Base-by-base conservation (phyloP, 371 early-diverging fungal genomes). In the Mortierella sp. region DNA sequence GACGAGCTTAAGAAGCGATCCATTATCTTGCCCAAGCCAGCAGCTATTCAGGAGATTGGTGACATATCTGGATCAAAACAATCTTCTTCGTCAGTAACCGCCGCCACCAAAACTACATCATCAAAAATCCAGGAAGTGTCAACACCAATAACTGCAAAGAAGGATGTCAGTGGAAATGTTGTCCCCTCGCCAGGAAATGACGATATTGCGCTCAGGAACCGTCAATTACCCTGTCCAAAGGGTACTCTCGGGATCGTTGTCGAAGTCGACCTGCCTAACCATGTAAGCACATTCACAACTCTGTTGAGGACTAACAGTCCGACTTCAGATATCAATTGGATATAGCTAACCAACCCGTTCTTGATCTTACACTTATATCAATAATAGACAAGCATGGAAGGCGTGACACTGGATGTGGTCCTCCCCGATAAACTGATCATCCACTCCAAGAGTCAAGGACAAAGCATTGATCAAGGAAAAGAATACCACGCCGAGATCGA, bases 1-100 rank as follows among this genome's bases (percentile, higher is more conserved):
- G 95, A 95, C 19, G 75, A 79, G 24, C 91, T 95, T 6, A 92
- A 92, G 21, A 79, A 80, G 26, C 94, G 95, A 24, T 77, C 90
- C 2, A 88, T 96, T 42, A 88, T 90, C 14, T 72, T 93, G 71
- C 90, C 94, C 19, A 91, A 93, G 70, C 90, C 92, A 21, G 82
- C 92, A 34, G 74, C 90, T 8, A 90, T 95, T 21, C 85, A 84
- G 58, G 85, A 84, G 42, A 44, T 84, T 0, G 74, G 70, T n/a
- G 58, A 21, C n/a, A 24, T 21, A 9, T 28, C 71, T 3, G 50
- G 45, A 47, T 21, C 28, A 19, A 65, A 54, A 10, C 60, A 60
- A 31, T 8, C 16, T 13, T 31, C 60, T 2, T 14, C 21, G 19
- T 42, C 48, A 34, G 6, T 54, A 7, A 19, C 54, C 4, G 34